Evolutionary conservation across 805 yeast genomes (phyloP).

Genomic region (Kurtzmaniella fragi): DNA sequence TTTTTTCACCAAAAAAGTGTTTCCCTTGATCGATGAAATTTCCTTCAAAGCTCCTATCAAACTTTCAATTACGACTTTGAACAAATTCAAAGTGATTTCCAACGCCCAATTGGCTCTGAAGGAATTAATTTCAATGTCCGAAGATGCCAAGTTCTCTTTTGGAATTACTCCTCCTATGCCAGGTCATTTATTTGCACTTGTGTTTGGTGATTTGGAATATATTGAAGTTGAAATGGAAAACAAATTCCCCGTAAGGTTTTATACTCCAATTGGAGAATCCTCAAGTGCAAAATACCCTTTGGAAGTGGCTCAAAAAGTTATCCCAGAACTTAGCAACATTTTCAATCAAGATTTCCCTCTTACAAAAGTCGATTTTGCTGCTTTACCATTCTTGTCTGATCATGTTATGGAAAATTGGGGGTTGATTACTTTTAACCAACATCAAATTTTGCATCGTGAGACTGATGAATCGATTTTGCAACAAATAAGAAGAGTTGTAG

Average conservation of each 20-base stretch:
- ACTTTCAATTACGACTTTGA: conserved; percentile 43
- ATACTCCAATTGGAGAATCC: conserved; percentile 51
- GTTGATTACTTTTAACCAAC: conserved; percentile 53
- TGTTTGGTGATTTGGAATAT: conserved; percentile 61
- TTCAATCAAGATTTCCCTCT: conserved; percentile 51
- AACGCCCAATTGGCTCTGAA: conserved; percentile 34
- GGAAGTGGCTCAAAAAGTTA: conserved; percentile 37
- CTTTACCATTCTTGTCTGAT: conserved; percentile 67
- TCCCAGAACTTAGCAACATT: conserved; percentile 44
- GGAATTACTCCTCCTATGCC: conserved; percentile 54
- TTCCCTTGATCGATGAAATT: conserved; percentile 70
- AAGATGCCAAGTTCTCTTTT: conserved; percentile 37
- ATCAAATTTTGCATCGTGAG: conserved; percentile 29
- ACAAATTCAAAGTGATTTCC: conserved; percentile 46
- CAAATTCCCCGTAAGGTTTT: conserved; percentile 44
- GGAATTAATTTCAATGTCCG: conserved; percentile 14
- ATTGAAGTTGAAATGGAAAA: conserved; percentile 24
- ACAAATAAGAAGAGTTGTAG: conserved; percentile 50
- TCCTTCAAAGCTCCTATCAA: conserved; percentile 47
- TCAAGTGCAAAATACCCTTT: conserved; percentile 46
- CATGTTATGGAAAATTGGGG: conserved; percentile 85
- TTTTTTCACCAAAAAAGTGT: conserved; percentile 52
- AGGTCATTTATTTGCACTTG: conserved; percentile 63
- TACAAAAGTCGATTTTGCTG: conserved; percentile 59
- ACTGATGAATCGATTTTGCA: conserved; percentile 19